Evolutionary conservation across 441 rosid genomes (phyloP), one percentile per base, ranked within the genome.

Genomic region (Mallotus japonicus): DNA sequence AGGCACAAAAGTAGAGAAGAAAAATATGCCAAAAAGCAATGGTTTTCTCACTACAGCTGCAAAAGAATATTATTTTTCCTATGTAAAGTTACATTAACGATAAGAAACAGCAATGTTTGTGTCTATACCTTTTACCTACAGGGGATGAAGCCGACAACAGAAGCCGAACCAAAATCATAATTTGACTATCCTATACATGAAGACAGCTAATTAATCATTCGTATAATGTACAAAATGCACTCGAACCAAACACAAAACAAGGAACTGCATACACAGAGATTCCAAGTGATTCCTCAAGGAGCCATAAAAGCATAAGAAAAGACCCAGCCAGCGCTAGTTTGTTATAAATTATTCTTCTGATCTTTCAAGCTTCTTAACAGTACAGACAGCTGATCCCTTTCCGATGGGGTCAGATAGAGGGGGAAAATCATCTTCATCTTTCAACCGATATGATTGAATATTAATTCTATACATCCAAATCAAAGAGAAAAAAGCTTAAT

Each of bases 381-480:
- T 69, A 69, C 24, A 64, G 62, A 69, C 63, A 64, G 76, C 55
- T 58, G 73, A 74, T 70, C 80, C 80, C 81, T 77, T 82, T 67
- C 75, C 74, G 10, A 64, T 65, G 56, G 72, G 79, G 42, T 88
- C 92, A 74, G 84, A 74, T 34, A 85, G 47, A 69, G 88, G 88
- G 46, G 88, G 88, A 22, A 85, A 86, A 60, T 86, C 90, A 20
- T n/a, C 78, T 51, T 86, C 90, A 71, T 85, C 80, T 77, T 77
- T 77, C 47, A 85, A 73, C 51, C 70, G 88, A 75, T 81, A 86
- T 17, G 83, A 65, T 57, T 71, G 77, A 65, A 65, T 62, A 12
- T 62, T 70, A 47, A 16, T 58, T 67, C 85, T 85, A 80, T 37
- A 75, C 56, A 67, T 69, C 67, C 68, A 72, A 77, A 50, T 71